These are phyloP conservation scores for Hypoxylon sp. DNA, from an alignment of 2,329 filamentous ascomycete species.

Conservation along the genomic window DNA sequence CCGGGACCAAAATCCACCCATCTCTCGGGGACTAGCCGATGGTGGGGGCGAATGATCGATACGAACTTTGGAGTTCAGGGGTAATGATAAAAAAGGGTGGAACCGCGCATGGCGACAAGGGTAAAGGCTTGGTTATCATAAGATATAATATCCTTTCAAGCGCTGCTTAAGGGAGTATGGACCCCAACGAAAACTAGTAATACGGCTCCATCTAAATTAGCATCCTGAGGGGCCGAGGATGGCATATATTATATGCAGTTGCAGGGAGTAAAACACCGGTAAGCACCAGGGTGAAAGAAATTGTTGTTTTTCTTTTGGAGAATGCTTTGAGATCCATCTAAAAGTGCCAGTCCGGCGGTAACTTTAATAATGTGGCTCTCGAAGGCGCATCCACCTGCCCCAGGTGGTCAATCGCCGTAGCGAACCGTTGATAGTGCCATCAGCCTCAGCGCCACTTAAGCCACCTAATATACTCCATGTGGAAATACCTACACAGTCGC, in stretches of 20 bases:
- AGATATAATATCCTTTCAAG: slow-evolving; percentile 15
- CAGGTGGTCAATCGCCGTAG: background rate
- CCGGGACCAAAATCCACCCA: slow-evolving; percentile 22
- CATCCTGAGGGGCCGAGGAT: background rate
- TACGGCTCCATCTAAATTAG: slow-evolving; percentile 7
- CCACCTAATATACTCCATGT: slow-evolving; percentile 40
- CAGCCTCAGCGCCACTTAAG: slow-evolving; percentile 36
- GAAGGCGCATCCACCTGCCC: slow-evolving; percentile 11
- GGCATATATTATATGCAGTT: slow-evolving; percentile 17
- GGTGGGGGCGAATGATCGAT: slow-evolving; percentile 43
- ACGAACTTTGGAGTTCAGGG: slow-evolving; percentile 42
- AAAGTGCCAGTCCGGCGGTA: slow-evolving; percentile 23
- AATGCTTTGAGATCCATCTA: slow-evolving; percentile 3
- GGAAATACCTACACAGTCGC: slow-evolving; percentile 22
- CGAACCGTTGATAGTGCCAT: slow-evolving; percentile 21
- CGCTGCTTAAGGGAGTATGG: slow-evolving; percentile 4
- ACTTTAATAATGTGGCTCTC: slow-evolving; percentile 32
- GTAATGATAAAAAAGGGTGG: slow-evolving; percentile 33
- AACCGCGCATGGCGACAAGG: slow-evolving; percentile 42
- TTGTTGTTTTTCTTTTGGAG: background rate
- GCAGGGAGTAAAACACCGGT: slow-evolving; percentile 3
- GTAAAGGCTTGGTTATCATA: slow-evolving; percentile 14
- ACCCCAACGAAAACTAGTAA: background rate
- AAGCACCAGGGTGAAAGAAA: slow-evolving; percentile 1
- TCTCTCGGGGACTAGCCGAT: slow-evolving; percentile 40